Conservation (phyloP, 805 yeast genomes). For the Metschnikowia amazonensis region DNA sequence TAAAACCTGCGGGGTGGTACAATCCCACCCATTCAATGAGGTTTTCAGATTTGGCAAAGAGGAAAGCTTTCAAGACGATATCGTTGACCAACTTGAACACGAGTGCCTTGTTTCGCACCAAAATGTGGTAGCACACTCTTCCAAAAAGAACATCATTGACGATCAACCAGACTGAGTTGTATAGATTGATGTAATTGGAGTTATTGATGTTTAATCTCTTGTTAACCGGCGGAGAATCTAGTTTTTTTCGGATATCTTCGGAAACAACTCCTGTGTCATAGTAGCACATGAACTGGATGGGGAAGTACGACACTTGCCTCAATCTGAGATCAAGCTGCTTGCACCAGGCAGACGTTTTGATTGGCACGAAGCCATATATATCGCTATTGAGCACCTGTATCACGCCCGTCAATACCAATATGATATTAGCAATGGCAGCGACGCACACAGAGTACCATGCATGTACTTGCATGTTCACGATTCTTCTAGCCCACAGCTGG, state of each 20-base stretch:
- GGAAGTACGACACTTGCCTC: conserved; percentile 73
- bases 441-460: background rate
- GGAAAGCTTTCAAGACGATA: conserved; percentile 13
- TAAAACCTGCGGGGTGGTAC: conserved; percentile 88
- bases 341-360: conserved; percentile 55
- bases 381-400: conserved; percentile 28
- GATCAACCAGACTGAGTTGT: conserved; percentile 85
- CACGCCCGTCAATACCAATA: background rate
- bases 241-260: conserved; percentile 38
- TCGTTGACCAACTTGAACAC: conserved; percentile 27
- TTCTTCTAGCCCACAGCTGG: background rate
- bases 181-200: conserved; percentile 66
- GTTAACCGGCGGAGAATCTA: conserved; percentile 34
- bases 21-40: conserved; percentile 70
- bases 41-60: conserved; percentile 44
- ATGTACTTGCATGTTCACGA: conserved; percentile 6
- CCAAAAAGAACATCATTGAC: conserved; percentile 82
- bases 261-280: conserved; percentile 36
- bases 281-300: conserved; percentile 67
- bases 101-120: conserved; percentile 24
- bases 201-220: conserved; percentile 37
- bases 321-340: conserved; percentile 77
- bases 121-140: conserved; percentile 39
- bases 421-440: background rate
- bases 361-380: conserved; percentile 23